These are phyloP conservation scores for Gaeumannomyces tritici DNA, from an alignment of 2,329 filamentous ascomycete species.

Conservation along the genomic window DNA sequence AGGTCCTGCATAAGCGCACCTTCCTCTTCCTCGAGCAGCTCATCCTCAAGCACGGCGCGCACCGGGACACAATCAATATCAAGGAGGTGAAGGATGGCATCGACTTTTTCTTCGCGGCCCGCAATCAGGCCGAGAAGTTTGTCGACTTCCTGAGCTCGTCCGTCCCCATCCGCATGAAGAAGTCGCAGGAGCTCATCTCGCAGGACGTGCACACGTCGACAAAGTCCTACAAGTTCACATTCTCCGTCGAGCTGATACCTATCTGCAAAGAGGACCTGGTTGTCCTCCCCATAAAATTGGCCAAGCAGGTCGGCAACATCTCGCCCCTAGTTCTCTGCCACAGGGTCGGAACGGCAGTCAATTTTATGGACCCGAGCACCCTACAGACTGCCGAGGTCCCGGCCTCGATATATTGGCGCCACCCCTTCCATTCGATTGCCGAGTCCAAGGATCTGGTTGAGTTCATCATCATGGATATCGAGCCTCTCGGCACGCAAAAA, in stretches of 20 bases:
- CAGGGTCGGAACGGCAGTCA: constrained; percentile 80
- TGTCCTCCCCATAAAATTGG: constrained; percentile 82
- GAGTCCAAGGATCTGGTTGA: constrained; percentile 81
- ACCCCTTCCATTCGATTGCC: constrained; percentile 74
- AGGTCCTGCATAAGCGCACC: constrained; percentile 79
- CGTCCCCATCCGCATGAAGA: constrained; percentile 49
- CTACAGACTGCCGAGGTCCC: constrained; percentile 85
- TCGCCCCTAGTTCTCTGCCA: constrained; percentile 78
- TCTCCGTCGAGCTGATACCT: constrained; percentile 78
- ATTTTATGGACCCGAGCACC: constrained; percentile 81
- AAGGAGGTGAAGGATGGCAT: constrained; percentile 93
- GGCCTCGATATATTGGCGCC: constrained; percentile 78
- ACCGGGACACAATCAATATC: constrained; percentile 93
- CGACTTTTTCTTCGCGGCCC: constrained; percentile 86
- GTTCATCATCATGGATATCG: constrained; percentile 92
- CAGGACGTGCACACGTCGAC: constrained; percentile 84
- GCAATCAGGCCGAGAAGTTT: constrained; percentile 77
- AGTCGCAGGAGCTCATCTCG: constrained; percentile 66
- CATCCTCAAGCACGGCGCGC: constrained; percentile 87
- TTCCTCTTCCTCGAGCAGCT: constrained; percentile 74
- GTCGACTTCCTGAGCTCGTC: constrained; percentile 73
- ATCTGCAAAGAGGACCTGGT: constrained; percentile 97
- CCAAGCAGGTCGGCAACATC: constrained; percentile 82
- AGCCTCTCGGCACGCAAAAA: constrained; percentile 62
- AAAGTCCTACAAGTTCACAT: constrained; percentile 92